These are phyloP conservation scores for Xylariaceae sp. DNA, from an alignment of 2,329 filamentous ascomycete genomes.

Conservation along the genomic window DNA sequence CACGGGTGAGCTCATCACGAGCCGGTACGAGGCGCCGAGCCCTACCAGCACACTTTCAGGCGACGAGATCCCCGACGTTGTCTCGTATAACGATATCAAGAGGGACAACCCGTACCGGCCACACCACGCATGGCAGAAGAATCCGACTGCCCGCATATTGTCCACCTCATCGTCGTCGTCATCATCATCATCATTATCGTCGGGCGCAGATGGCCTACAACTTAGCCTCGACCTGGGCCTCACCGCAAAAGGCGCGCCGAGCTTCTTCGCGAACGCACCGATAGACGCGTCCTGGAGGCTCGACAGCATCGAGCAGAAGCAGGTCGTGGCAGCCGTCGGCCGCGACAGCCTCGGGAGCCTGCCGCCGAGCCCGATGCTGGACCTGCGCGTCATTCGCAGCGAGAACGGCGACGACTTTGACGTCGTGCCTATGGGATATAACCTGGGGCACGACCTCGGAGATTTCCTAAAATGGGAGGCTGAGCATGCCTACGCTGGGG, in stretches of 20 bases:
- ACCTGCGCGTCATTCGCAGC: conserved; percentile 38
- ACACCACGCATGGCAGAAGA: conserved; percentile 24
- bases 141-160: no score
- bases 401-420: conserved; percentile 34
- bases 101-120: conserved; percentile 25
- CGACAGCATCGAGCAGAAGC: conserved; percentile 31
- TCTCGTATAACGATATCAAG: conserved; percentile 26
- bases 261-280: background rate
- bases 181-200: no score
- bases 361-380: conserved; percentile 47
- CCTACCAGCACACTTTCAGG: conserved; percentile 27
- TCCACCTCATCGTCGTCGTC: no score
- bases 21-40: conserved; percentile 28
- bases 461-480: conserved; percentile 56
- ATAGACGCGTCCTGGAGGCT: conserved; percentile 29
- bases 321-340: conserved; percentile 11
- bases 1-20: conserved; percentile 35
- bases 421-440: conserved; percentile 54
- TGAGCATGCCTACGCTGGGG: conserved; percentile 40
- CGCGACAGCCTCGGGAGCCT: conserved; percentile 38
- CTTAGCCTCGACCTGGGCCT: conserved; percentile 9
- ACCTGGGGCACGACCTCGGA: conserved; percentile 52
- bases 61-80: conserved; percentile 27
- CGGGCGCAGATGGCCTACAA: conserved; percentile 4
- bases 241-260: conserved; percentile 17